A percentile compares a stretch with the other conserved stretches of the same genome.
phyloP scores from a whole-genome alignment of 495 filamentous ascomycete species.

The Xylaria intraflava region DNA sequence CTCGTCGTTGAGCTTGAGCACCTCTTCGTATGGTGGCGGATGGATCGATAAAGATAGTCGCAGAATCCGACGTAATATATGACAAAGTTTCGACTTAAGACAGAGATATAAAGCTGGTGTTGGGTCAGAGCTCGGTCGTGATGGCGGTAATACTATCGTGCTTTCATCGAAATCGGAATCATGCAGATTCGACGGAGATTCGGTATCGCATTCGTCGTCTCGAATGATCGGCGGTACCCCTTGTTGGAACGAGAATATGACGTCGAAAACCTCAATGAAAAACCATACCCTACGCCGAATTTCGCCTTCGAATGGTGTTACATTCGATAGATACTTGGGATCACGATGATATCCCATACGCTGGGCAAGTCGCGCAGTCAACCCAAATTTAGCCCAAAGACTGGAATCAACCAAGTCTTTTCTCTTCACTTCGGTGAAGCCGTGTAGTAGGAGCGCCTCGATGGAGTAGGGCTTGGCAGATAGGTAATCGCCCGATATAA shows the following conservation, averaged over 20 bases:
- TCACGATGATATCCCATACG: conserved; percentile 51
- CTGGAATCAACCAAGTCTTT: conserved; percentile 32
- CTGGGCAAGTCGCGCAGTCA: conserved; percentile 39
- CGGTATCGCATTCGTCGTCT: conserved; percentile 40
- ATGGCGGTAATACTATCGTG: conserved; percentile 29
- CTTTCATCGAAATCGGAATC: conserved; percentile 44
- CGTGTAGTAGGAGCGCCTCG: conserved; percentile 41
- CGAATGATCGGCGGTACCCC: conserved; percentile 43
- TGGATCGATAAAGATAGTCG: conserved; percentile 25
- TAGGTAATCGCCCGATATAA: conserved; percentile 39
- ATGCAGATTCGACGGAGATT: conserved; percentile 35
- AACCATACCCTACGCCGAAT: conserved; percentile 48
- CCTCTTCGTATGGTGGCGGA: conserved; percentile 29
- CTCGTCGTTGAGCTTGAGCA: conserved; percentile 29
- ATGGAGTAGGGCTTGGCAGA: conserved; percentile 37
- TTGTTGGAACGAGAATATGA: conserved; percentile 43
- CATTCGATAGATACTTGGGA: conserved; percentile 29
- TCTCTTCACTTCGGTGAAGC: conserved; percentile 31
- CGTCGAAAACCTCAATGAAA: conserved; percentile 41
- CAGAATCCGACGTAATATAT: conserved; percentile 33
- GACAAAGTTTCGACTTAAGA: conserved; percentile 35
- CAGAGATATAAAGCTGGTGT: conserved; percentile 39
- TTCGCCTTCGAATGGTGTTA: conserved; percentile 48
- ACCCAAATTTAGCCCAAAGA: conserved; percentile 40
- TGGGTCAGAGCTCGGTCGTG: conserved; percentile 36